These are phyloP conservation scores for Didymosphaeria variabile DNA, from an alignment of 2,329 filamentous ascomycete genomes.

Conservation along the genomic window DNA sequence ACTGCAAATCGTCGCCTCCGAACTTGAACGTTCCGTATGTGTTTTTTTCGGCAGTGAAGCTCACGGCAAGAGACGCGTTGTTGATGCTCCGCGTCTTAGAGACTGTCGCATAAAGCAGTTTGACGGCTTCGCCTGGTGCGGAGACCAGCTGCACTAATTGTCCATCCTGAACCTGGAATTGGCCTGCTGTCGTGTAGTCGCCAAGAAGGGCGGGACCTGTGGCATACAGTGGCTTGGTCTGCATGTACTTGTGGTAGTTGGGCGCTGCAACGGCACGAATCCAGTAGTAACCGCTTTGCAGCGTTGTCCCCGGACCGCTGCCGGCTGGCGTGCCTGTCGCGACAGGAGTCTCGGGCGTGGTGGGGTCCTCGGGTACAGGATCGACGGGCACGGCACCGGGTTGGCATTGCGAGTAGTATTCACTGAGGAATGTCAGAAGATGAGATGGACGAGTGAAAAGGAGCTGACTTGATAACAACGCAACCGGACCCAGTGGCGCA, in stretches of 20 bases:
- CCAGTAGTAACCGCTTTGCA: slow-evolving; percentile 64
- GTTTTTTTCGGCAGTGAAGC: slow-evolving; percentile 62
- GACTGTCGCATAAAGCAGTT: slow-evolving; percentile 45
- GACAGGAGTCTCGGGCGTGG: slow-evolving; percentile 23
- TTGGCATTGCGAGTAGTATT: slow-evolving; percentile 54
- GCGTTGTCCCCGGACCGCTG: slow-evolving; percentile 54
- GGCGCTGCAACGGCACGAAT: slow-evolving; percentile 66
- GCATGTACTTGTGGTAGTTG: slow-evolving; percentile 60
- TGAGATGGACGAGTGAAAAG: neutral
- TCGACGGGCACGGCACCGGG: slow-evolving; percentile 41
- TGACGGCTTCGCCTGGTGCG: slow-evolving; percentile 56
- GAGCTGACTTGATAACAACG: slow-evolving; percentile 41
- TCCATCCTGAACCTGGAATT: slow-evolving; percentile 65
- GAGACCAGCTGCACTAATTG: slow-evolving; percentile 66
- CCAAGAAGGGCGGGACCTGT: slow-evolving; percentile 62
- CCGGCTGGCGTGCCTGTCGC: slow-evolving; percentile 36
- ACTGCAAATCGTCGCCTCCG: slow-evolving; percentile 67
- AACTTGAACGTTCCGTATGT: slow-evolving; percentile 66
- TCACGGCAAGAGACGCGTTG: slow-evolving; percentile 57
- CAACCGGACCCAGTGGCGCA: slow-evolving; percentile 40
- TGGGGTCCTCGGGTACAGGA: slow-evolving; percentile 20
- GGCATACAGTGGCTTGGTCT: slow-evolving; percentile 46
- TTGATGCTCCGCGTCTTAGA: slow-evolving; percentile 39
- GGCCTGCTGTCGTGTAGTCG: slow-evolving; percentile 63
- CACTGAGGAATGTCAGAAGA: slow-evolving; percentile 30